Conservation (phyloP, 129 eudicot genomes). For the Arctium minus region DNA sequence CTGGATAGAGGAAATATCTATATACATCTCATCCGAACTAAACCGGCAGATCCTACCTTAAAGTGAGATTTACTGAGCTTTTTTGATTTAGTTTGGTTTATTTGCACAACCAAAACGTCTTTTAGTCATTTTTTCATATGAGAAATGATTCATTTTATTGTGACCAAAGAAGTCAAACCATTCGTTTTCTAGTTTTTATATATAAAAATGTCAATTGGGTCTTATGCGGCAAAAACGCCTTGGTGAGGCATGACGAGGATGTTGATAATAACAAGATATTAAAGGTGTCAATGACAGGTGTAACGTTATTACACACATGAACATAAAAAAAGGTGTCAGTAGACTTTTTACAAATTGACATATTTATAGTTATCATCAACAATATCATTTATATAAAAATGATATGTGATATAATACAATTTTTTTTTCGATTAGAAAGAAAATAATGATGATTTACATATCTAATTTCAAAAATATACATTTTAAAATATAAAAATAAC, state of each 20-base stretch:
- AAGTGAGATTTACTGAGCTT: too few relatives aligned
- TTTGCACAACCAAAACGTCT: not conserved
- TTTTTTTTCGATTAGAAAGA: not conserved
- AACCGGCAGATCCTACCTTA: not conserved
- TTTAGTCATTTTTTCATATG: not conserved
- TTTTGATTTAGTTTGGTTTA: too few relatives aligned
- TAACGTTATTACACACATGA: not conserved
- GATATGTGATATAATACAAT: too few relatives aligned
- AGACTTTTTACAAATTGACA: not conserved
- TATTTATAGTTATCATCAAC: not conserved
- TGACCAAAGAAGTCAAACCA: not conserved
- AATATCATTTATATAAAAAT: too few relatives aligned
- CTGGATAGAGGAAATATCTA: too few relatives aligned
- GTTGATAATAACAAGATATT: conserved; percentile 10
- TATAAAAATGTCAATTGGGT: not conserved
- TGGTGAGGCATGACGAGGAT: conserved; percentile 2
- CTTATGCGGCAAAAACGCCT: conserved; percentile 26
- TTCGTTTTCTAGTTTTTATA: not conserved
- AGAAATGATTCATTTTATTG: too few relatives aligned
- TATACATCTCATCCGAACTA: too few relatives aligned
- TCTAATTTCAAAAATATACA: too few relatives aligned
- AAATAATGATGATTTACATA: not conserved
- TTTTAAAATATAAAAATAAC: too few relatives aligned
- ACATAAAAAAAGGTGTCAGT: not conserved
- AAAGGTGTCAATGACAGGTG: conserved; percentile 4